Base-by-base conservation (phyloP, 192 early-diverging fungal genomes). In the Umbelopsis ramanniana region DNA sequence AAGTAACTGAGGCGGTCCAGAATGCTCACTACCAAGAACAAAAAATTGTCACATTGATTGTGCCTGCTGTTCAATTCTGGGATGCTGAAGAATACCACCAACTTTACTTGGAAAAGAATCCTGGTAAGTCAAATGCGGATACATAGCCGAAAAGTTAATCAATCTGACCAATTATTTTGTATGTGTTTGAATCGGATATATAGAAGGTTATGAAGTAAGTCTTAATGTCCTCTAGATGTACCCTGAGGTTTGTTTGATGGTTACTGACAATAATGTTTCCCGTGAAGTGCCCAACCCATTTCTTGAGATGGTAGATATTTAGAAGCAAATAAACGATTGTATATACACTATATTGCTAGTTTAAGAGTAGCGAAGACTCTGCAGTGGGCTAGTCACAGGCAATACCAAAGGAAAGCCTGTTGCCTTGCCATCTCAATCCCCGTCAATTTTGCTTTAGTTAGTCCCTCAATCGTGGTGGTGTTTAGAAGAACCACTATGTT, bases 31-130 rank as follows among this genome's bases (percentile, higher is more conserved):
- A 83, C 46, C 72, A 84, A 43, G 82, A 83, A 6, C 37, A 75
- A 35, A 80, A 80, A 2, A 88, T 93, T 47, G 88, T 90, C 54
- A 89, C 94, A 2, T 78, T 91, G 60, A 89, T 97, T 71, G 80
- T 86, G 26, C 84, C 88, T 0, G 88, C 91, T 2, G 83, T 81
- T 29, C 79, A 74, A 24, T 97, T 92, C 77, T 95, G 86, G 78
- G 86, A 92, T 45, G 96, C 91, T 40, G 96, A 96, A 81, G 89
- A 86, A 1, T 91, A 92, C 75, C 93, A 93, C 72, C 93, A 97
- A 67, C 19, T 46, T 29, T 77, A 80, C 26, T 63, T 80, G 57
- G 79, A 80, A 17, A 83, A 87, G 72, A 92, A 94, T 81, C 93
- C 93, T 66, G 70, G 57, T 63, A 37, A 63, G 57, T 63, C 9